Conservation (phyloP, 495 filamentous ascomycete genomes). For the Tirmania nivea region DNA sequence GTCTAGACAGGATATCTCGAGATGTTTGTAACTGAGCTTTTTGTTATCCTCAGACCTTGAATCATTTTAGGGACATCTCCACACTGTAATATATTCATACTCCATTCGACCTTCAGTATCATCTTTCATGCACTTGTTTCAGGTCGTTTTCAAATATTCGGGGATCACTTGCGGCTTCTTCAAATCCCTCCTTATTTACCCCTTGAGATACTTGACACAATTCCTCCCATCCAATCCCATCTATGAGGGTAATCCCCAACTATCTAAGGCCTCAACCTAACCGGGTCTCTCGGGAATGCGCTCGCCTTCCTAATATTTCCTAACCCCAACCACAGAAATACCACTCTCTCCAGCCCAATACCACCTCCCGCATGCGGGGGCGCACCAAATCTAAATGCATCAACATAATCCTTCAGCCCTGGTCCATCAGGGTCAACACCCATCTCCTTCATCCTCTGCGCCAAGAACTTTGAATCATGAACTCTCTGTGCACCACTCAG, state of each 20-base stretch:
- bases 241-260: not conserved
- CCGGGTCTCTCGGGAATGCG: constrained; percentile 65
- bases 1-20: no score
- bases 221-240: no score
- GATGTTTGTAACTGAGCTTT: no score
- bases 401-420: constrained; percentile 72
- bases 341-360: constrained; percentile 67
- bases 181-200: no score
- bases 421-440: constrained; percentile 45
- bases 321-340: constrained; percentile 64
- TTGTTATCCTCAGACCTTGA: no score
- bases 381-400: constrained; percentile 68
- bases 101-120: no score
- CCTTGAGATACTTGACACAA: no score
- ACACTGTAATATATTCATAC: no score
- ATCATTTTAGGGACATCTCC: no score
- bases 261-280: constrained; percentile 27
- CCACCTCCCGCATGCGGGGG: constrained; percentile 81
- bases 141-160: no score
- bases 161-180: no score
- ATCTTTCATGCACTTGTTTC: no score
- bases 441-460: constrained; percentile 49
- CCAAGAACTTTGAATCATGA: constrained; percentile 53
- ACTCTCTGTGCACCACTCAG: constrained; percentile 82
- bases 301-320: constrained; percentile 80